Base-by-base conservation (phyloP, 106 monocot species). In the Dendrobium officinale region DNA sequence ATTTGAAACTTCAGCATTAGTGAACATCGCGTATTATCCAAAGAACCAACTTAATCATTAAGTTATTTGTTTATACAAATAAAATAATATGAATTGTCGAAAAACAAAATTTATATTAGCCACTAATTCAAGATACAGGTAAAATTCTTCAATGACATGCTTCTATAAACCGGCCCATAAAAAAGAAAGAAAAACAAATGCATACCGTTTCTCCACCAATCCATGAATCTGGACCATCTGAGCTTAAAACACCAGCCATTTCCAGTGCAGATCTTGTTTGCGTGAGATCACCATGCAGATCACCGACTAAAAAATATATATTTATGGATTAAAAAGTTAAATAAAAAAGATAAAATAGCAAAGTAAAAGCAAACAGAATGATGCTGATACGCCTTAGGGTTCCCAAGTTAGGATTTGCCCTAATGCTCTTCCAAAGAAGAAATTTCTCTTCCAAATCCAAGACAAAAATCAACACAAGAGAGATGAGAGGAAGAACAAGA, bases 271-370 rank as follows among this genome's bases (percentile, higher is more conserved):
- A 55, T 78, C 93, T 94, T 67, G 96, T 86, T 77, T 96, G 87
- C 45, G 81, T 45, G 61, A 96, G 84, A 82, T 94, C 96, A 3
- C 96, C 96, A 85, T 96, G 96, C 72, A 96, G 77, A 85, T 96
- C 96, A 13, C 92, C 96, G 68, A 96, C 93, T 94, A 72, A 47
- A 13, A 86, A 43, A 42, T 74, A 85, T 9, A 77, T 55, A 40
- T 24, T 19, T 44, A 18, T 20, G 44, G 18, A 41, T 78, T 64
- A 64, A 64, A 24, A 64, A n/a, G 19, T 18, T 20, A 20, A 18
- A 54, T 22, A n/a, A n/a, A n/a, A n/a, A 6, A 61, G 6, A 61
- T n/a, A 61, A 1, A 51, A 51, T 2, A 15, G 3, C 13, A 51
- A 3, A 61, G 61, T 24, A n/a, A n/a, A 24, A 61, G 61, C 24